A percentile compares a stretch with the other conserved stretches of the same genome.
Evolutionary conservation across 441 rosid species (phyloP).

Genomic region (Populus hybrid): DNA sequence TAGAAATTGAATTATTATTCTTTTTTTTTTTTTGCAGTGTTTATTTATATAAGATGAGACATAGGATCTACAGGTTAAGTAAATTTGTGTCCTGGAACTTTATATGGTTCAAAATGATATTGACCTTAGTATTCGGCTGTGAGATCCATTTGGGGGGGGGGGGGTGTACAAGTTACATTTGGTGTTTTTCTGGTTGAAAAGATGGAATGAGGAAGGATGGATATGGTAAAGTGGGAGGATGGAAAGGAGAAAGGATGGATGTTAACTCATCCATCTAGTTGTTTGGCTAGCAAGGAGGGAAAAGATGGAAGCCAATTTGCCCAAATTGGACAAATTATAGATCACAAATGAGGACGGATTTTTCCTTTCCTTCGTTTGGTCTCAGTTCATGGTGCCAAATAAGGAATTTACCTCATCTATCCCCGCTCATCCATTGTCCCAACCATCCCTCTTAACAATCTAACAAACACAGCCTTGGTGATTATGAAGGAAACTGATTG

Average conservation of each 20-base stretch:
- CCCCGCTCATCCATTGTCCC: neutral
- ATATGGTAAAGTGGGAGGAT: too few relatives aligned
- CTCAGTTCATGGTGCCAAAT: neutral
- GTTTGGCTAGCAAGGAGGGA: neutral
- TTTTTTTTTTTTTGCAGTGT: too few relatives aligned
- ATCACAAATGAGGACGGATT: neutral
- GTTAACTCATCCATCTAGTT: neutral
- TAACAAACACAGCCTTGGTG: neutral
- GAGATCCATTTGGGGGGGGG: neutral
- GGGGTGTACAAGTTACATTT: neutral
- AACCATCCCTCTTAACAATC: neutral
- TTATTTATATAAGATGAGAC: neutral
- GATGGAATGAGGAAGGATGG: too few relatives aligned
- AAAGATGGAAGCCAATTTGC: neutral
- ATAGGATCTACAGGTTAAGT: neutral
- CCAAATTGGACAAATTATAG: neutral
- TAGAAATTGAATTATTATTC: neutral
- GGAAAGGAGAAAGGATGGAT: too few relatives aligned
- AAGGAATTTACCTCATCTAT: neutral
- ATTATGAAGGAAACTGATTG: neutral
- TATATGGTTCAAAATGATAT: neutral
- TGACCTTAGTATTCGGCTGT: neutral
- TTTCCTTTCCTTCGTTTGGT: neutral
- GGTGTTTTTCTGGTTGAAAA: too few relatives aligned
- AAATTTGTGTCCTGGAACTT: neutral